These are phyloP conservation scores for Sarcomyxa edulis DNA, from an alignment of 768 basidiomycete genomes.

Conservation along the genomic window DNA sequence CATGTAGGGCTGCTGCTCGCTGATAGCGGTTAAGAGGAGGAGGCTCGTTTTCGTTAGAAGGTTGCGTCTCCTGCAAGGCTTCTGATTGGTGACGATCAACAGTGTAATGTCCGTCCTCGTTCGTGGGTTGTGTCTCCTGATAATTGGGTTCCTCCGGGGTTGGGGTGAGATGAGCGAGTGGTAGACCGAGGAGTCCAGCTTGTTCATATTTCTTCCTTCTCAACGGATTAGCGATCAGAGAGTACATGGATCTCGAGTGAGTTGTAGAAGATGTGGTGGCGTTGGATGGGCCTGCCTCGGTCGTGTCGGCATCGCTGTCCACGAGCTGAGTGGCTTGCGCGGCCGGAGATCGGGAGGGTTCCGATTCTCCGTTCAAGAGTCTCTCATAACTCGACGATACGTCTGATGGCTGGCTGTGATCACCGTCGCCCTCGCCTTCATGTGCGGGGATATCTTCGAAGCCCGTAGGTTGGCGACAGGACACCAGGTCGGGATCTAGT, in stretches of 20 bases:
- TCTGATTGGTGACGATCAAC: slow-evolving; percentile 5
- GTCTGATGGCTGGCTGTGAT: slow-evolving; percentile 21
- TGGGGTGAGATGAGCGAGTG: too few relatives aligned
- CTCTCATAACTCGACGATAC: slow-evolving; percentile 36
- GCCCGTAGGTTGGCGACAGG: slow-evolving; percentile 10
- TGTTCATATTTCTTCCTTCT: too few relatives aligned
- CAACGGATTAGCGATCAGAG: too few relatives aligned
- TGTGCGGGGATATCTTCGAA: slow-evolving; percentile 10
- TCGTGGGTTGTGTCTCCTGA: slow-evolving; percentile 1
- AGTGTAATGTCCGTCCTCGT: neutral
- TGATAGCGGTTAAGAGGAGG: slow-evolving; percentile 1
- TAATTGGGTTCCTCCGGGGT: too few relatives aligned
- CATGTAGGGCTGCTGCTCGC: too few relatives aligned
- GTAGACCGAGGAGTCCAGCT: too few relatives aligned
- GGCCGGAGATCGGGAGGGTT: slow-evolving; percentile 11
- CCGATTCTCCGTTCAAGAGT: slow-evolving; percentile 27
- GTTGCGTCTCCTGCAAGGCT: slow-evolving; percentile 11
- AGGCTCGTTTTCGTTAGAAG: slow-evolving; percentile 1
- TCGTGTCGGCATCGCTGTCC: slow-evolving; percentile 4
- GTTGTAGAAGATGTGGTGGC: too few relatives aligned
- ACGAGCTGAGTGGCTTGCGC: neutral
- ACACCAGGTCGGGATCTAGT: slow-evolving; percentile 14
- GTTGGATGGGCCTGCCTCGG: too few relatives aligned
- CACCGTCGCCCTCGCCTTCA: slow-evolving; percentile 11
- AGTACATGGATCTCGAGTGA: slow-evolving; percentile 2